These are phyloP conservation scores for Heteromeles arbutifolia DNA, from an alignment of 306 rosid genomes.

Conservation along the genomic window DNA sequence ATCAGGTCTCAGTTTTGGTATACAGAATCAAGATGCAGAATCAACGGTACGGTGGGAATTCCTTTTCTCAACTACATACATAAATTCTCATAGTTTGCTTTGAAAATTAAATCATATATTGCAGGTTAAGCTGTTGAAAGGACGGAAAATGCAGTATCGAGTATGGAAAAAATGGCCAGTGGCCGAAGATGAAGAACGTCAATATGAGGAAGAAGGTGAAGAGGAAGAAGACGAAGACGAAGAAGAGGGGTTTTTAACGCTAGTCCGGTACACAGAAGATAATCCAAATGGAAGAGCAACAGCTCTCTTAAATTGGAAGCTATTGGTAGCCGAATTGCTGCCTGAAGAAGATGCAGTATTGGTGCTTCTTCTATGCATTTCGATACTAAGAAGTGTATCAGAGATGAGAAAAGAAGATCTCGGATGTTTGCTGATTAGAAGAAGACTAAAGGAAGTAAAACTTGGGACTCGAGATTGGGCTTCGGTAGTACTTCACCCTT, in stretches of 20 bases:
- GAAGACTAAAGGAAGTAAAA: constrained; percentile 65
- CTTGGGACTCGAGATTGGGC: constrained; percentile 74
- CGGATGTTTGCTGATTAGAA: constrained; percentile 63
- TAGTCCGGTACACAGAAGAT: constrained; percentile 66
- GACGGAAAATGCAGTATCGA: constrained; percentile 66
- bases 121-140: constrained; percentile 75
- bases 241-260: constrained; percentile 60
- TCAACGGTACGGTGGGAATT: constrained; percentile 42
- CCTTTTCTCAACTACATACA: neutral
- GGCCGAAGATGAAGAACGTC: constrained; percentile 18
- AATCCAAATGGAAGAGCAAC: constrained; percentile 68
- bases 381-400: constrained; percentile 68
- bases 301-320: constrained; percentile 80
- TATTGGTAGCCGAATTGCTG: constrained; percentile 57
- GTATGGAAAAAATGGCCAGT: constrained; percentile 27
- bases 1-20: constrained; percentile 48
- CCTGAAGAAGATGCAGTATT: constrained; percentile 79
- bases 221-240: constrained; percentile 36
- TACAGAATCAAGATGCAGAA: constrained; percentile 46
- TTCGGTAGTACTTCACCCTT: constrained; percentile 71
- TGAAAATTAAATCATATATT: neutral
- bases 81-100: constrained; percentile 4
- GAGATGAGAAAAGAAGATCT: constrained; percentile 68
- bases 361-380: constrained; percentile 66
- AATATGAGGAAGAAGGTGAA: constrained; percentile 8